Evolutionary conservation across 768 basidiomycete genomes (phyloP).

Genomic region (Pleurotus giganteus): DNA sequence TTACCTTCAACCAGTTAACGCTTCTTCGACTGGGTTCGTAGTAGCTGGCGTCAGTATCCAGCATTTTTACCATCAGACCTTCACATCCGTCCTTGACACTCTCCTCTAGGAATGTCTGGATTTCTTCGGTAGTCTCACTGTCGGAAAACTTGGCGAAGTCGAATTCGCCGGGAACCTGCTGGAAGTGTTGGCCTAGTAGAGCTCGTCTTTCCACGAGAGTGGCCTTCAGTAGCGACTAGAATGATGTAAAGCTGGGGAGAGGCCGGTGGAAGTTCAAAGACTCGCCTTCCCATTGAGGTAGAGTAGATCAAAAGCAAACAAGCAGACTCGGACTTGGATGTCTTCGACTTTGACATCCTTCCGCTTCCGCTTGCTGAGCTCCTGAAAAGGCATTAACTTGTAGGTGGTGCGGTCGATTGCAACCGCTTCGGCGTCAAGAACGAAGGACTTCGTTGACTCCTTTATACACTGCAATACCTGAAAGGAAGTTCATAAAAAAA

Average conservation of each 20-base stretch:
- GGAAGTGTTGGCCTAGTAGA: constrained; percentile 78
- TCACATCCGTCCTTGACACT: constrained; percentile 99
- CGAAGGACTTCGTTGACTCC: constrained; percentile 81
- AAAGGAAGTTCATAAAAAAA: background rate
- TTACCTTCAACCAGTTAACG: constrained; percentile 97
- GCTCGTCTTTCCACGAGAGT: constrained; percentile 74
- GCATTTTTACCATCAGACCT: constrained; percentile 99
- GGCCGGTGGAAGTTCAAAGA: background rate
- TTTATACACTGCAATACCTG: constrained; percentile 69
- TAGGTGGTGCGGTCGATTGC: constrained; percentile 85
- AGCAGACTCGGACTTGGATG: constrained; percentile 93
- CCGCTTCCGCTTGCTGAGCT: constrained; percentile 89
- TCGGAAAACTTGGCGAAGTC: constrained; percentile 92
- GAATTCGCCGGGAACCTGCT: constrained; percentile 84
- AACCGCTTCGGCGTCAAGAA: constrained; percentile 95
- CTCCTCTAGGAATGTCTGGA: constrained; percentile 91
- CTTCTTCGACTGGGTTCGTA: constrained; percentile 96
- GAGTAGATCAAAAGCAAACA: constrained; percentile 96
- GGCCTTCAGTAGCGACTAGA: constrained; percentile 78
- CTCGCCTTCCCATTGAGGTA: constrained; percentile 94
- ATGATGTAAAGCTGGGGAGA: background rate
- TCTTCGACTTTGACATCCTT: constrained; percentile 99
- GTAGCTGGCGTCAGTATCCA: constrained; percentile 86
- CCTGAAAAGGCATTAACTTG: constrained; percentile 96
- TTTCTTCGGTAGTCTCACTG: constrained; percentile 86